These are phyloP conservation scores for Penstemon davidsonii DNA, from an alignment of 257 asterid species.

Conservation along the genomic window DNA sequence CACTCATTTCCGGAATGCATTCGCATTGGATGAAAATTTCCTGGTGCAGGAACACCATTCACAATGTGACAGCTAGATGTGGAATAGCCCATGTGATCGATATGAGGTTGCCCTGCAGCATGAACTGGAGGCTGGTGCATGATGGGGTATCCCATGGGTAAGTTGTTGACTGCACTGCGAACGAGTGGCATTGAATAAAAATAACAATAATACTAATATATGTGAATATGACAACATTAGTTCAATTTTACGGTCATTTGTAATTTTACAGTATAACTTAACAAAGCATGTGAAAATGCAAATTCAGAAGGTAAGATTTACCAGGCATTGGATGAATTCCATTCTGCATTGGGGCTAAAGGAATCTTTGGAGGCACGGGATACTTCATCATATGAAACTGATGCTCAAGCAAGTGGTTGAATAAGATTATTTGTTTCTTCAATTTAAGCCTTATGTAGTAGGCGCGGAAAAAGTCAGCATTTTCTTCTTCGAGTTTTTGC, in stretches of 20 bases:
- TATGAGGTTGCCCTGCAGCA: conserved; percentile 76
- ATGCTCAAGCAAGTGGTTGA: conserved; percentile 89
- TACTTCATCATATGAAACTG: conserved; percentile 80
- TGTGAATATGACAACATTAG: neutral
- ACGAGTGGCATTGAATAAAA: conserved; percentile 50
- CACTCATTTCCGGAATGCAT: conserved; percentile 85
- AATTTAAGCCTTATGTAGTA: conserved; percentile 90
- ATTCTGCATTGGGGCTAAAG: conserved; percentile 79
- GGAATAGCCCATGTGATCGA: conserved; percentile 69
- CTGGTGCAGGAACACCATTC: conserved; percentile 86
- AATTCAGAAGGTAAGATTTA: conserved; percentile 38
- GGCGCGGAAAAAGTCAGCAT: conserved; percentile 86
- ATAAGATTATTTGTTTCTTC: conserved; percentile 89
- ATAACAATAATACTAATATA: conserved; percentile 21
- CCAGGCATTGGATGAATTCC: conserved; percentile 89
- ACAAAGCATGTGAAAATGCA: neutral
- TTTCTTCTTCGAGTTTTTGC: conserved; percentile 98
- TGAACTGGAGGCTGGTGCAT: conserved; percentile 68
- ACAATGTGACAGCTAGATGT: conserved; percentile 71
- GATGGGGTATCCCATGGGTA: conserved; percentile 94
- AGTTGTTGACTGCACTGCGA: conserved; percentile 87
- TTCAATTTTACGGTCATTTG: neutral
- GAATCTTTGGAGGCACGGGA: conserved; percentile 76
- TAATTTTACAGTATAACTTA: neutral
- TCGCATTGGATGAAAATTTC: conserved; percentile 79